A percentile compares a stretch with the other conserved stretches of the same genome.
These are phyloP conservation scores for Cryphonectria nitschkei DNA, from an alignment of 2,329 filamentous ascomycete species.

Conservation along the genomic window DNA sequence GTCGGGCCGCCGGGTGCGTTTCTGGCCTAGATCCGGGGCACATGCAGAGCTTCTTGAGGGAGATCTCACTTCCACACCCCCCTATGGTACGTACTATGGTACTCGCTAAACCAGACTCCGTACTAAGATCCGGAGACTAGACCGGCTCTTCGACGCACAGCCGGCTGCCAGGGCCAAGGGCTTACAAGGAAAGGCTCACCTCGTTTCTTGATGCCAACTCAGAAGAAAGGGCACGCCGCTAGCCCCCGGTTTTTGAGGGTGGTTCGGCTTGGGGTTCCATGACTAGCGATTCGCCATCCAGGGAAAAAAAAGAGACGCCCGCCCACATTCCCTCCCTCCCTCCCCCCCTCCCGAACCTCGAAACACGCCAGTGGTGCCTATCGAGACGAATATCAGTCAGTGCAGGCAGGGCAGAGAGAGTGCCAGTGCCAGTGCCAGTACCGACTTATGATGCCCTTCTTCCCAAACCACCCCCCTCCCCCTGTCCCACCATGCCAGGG, in stretches of 20 bases:
- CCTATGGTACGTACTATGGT: not conserved
- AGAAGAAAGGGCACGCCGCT: not conserved
- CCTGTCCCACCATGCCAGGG: slow-evolving; percentile 28
- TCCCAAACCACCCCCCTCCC: not conserved
- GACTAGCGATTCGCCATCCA: slow-evolving; percentile 9
- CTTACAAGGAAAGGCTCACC: not conserved
- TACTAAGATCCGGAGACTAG: slow-evolving; percentile 4
- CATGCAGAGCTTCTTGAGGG: not conserved
- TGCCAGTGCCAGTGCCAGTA: not conserved
- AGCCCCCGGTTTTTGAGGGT: slow-evolving; percentile 8
- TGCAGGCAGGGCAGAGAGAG: not conserved
- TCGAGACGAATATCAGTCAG: slow-evolving; percentile 26
- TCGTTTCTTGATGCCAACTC: not conserved
- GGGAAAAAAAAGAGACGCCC: slow-evolving; percentile 12
- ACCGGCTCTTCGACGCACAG: not conserved
- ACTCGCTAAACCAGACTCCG: slow-evolving; percentile 8
- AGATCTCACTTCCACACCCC: not conserved
- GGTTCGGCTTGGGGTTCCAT: slow-evolving; percentile 6
- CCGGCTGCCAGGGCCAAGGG: not conserved
- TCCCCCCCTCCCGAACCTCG: slow-evolving; percentile 14
- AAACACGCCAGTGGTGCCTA: slow-evolving; percentile 27
- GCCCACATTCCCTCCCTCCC: slow-evolving; percentile 13
- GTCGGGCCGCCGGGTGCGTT: slow-evolving; percentile 4
- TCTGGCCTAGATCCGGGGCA: slow-evolving; percentile 2
- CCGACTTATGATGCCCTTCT: not conserved